Conservation (phyloP, 768 basidiomycete species). For the Pleurotus salmoneostramineus region DNA sequence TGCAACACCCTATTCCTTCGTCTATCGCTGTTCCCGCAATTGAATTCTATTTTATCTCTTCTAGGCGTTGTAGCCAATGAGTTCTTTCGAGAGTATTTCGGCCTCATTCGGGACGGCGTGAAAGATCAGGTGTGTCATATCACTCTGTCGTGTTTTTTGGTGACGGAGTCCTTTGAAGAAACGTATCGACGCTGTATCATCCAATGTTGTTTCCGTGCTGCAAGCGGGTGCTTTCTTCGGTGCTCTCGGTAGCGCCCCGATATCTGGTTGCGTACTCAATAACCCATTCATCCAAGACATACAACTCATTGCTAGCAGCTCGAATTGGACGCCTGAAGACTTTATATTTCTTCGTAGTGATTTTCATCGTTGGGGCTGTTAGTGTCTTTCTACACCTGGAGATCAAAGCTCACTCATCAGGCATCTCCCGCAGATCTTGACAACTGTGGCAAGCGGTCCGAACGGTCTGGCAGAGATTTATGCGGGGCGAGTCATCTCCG, state of each 20-base stretch:
- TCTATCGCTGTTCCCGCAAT: background rate
- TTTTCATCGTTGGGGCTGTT: conserved; percentile 75
- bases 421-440: conserved; percentile 48
- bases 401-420: background rate
- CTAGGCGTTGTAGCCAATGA: background rate
- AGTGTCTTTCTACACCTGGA: conserved; percentile 10
- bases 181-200: conserved; percentile 47
- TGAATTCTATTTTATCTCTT: background rate
- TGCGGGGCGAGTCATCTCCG: conserved; percentile 75
- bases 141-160: background rate
- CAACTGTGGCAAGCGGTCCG: conserved; percentile 54
- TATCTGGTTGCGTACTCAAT: conserved; percentile 46
- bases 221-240: conserved; percentile 91
- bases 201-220: conserved; percentile 83
- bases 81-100: conserved; percentile 1
- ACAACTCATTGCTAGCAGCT: conserved; percentile 29
- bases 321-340: conserved; percentile 64
- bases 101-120: background rate
- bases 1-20: background rate
- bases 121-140: conserved; percentile 1
- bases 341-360: conserved; percentile 51
- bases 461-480: conserved; percentile 70
- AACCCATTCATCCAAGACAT: background rate
- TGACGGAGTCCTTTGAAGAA: background rate
- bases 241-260: conserved; percentile 66